Evolutionary conservation across 2,329 filamentous ascomycete genomes (phyloP).

Genomic region (Aspergillus glaucus): DNA sequence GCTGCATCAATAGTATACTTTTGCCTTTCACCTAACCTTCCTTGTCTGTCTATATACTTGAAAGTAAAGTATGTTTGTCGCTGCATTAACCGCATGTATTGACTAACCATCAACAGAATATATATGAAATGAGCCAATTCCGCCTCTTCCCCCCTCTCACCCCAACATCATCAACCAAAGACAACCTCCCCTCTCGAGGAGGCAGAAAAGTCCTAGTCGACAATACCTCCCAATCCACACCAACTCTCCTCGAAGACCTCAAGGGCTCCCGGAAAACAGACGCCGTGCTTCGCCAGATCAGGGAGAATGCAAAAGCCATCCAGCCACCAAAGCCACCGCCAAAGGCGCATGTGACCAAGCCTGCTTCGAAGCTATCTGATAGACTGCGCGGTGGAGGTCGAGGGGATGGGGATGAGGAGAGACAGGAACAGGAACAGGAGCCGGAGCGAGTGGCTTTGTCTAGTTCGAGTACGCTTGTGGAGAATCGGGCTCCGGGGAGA

Average conservation of each 20-base stretch:
- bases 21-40: no score
- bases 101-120: neutral
- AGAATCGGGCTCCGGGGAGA: constrained; percentile 5
- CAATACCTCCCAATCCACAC: constrained; percentile 5
- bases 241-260: constrained; percentile 25
- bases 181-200: no score
- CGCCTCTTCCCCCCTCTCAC: constrained; percentile 36
- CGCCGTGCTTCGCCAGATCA: constrained; percentile 32
- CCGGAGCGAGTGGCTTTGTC: neutral
- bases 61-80: neutral
- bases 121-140: constrained; percentile 29
- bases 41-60: no score
- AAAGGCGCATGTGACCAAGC: constrained; percentile 13
- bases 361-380: constrained; percentile 12
- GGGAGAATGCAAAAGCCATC: constrained; percentile 29
- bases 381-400: constrained; percentile 5
- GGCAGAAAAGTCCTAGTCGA: no score
- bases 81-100: neutral
- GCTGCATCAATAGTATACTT: no score
- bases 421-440: no score
- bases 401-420: neutral
- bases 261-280: constrained; percentile 25
- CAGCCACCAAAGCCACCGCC: constrained; percentile 15
- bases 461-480: constrained; percentile 7
- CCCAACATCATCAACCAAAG: constrained; percentile 16